Base-by-base conservation (phyloP, 805 yeast species). In the Saccharomyces mikatae region DNA sequence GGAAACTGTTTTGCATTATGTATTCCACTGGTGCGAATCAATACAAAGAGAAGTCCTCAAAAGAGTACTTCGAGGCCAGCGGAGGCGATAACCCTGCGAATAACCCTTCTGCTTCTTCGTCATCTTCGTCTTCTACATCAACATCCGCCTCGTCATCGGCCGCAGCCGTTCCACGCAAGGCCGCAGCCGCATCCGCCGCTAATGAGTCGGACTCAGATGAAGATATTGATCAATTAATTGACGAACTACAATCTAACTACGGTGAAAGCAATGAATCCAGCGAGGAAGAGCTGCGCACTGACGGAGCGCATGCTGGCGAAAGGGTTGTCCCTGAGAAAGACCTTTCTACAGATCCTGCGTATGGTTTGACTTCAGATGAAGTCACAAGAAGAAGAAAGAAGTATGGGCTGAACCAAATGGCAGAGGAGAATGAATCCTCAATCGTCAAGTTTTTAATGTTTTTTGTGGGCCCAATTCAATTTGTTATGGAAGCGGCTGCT, bases 401-500 rank as follows among this genome's bases (percentile, higher is more conserved):
- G 82, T 89, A 74, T 70, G 96, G 96, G 80, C 76, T 82, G 61
- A 89, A 89, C 76, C 91, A 87, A 77, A 87, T 89, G 95, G 83
- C 87, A 62, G 96, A 89, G 77, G 96, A 89, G 72, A 76, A 80
- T 65, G 96, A 88, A 77, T 86, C 85, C 78, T 62, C 86, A 74
- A 62, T 88, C 58, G 76, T 88, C 63, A 89, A 89, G 80, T 88
- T 89, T 73, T 69, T 85, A 68, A 80, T 82, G 86, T 89, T 88
- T 81, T 89, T 89, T 75, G 86, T 89, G 62, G 96, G 96, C 77
- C 96, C 96, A 64, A 89, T 89, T 73, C 96, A 89, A 79, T 89
- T 89, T 84, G 96, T 89, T 71, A 89, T 89, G 96, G 96, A 89
- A 79, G 95, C 92, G 70, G 96, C 96, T 69, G 96, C 96, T 66